A percentile compares a stretch with the other conserved stretches of the same genome.
These are phyloP conservation scores for Suillus subluteus DNA, from an alignment of 768 basidiomycete species.

Conservation along the genomic window DNA sequence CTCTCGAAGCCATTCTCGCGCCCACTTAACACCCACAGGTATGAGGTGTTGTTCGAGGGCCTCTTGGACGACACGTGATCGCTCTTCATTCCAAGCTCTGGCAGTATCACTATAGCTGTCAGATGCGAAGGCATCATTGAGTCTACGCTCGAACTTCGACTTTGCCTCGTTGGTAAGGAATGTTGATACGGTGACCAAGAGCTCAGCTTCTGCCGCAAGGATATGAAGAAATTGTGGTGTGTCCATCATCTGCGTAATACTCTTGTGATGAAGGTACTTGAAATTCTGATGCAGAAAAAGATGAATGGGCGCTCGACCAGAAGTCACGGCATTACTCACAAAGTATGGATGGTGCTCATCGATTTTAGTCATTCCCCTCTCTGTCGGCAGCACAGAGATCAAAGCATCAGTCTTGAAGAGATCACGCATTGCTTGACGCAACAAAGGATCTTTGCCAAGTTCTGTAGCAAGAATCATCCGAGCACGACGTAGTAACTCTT, in stretches of 20 bases:
- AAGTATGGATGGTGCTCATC: slow-evolving; percentile 74
- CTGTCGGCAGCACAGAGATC: slow-evolving; percentile 84
- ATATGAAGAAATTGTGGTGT: slow-evolving; percentile 88
- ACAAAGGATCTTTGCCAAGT: slow-evolving; percentile 88
- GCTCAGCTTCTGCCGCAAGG: slow-evolving; percentile 87
- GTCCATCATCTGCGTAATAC: slow-evolving; percentile 67
- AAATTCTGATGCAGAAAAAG: slow-evolving; percentile 63
- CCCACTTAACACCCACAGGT: slow-evolving; percentile 86
- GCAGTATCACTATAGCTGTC: slow-evolving; percentile 85
- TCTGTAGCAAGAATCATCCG: slow-evolving; percentile 88
- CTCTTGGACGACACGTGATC: slow-evolving; percentile 77
- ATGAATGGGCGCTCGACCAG: background rate
- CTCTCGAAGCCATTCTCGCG: slow-evolving; percentile 84
- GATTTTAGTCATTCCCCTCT: slow-evolving; percentile 79
- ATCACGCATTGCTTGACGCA: slow-evolving; percentile 77
- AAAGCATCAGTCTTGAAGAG: slow-evolving; percentile 75
- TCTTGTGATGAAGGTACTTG: slow-evolving; percentile 90
- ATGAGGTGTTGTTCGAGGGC: slow-evolving; percentile 82
- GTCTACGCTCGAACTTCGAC: slow-evolving; percentile 68
- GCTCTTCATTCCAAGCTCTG: slow-evolving; percentile 89
- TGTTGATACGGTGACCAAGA: slow-evolving; percentile 79
- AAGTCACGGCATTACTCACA: slow-evolving; percentile 44
- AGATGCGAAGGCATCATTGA: slow-evolving; percentile 84
- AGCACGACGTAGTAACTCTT: slow-evolving; percentile 73
- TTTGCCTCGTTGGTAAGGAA: slow-evolving; percentile 64